Conservation (phyloP, 306 rosid genomes). For the Glycine latifolia region DNA sequence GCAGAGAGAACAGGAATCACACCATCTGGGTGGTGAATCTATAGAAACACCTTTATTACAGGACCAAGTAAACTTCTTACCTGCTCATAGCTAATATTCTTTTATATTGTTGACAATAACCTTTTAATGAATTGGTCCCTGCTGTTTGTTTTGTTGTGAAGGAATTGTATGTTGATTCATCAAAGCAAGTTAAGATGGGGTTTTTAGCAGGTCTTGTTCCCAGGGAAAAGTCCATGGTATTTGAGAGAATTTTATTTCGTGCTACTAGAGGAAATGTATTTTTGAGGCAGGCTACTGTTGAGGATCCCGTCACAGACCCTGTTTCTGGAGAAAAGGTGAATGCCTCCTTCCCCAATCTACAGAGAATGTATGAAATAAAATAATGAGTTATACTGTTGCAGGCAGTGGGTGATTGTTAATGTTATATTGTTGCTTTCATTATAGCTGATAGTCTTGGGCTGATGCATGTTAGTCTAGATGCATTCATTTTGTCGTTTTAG, state of each 20-base stretch:
- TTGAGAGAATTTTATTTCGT: constrained; percentile 87
- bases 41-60: constrained; percentile 68
- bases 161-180: constrained; percentile 74
- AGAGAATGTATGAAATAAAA: constrained; percentile 32
- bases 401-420: constrained; percentile 5
- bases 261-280: constrained; percentile 94
- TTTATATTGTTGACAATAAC: constrained; percentile 21
- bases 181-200: constrained; percentile 82
- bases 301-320: constrained; percentile 77
- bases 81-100: constrained; percentile 38
- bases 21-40: constrained; percentile 59
- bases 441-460: constrained; percentile 24
- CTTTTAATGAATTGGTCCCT: constrained; percentile 36
- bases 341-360: neutral
- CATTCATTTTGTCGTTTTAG: constrained; percentile 11
- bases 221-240: constrained; percentile 78
- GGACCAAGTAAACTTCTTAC: constrained; percentile 69
- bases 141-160: constrained; percentile 53
- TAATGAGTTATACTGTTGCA: constrained; percentile 29
- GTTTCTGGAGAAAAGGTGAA: constrained; percentile 89
- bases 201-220: constrained; percentile 87
- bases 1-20: constrained; percentile 76
- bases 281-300: constrained; percentile 76
- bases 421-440: neutral
- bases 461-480: constrained; percentile 36